Base-by-base conservation (phyloP, 2,329 filamentous ascomycete species). In the Endoconidiophora polonica region DNA sequence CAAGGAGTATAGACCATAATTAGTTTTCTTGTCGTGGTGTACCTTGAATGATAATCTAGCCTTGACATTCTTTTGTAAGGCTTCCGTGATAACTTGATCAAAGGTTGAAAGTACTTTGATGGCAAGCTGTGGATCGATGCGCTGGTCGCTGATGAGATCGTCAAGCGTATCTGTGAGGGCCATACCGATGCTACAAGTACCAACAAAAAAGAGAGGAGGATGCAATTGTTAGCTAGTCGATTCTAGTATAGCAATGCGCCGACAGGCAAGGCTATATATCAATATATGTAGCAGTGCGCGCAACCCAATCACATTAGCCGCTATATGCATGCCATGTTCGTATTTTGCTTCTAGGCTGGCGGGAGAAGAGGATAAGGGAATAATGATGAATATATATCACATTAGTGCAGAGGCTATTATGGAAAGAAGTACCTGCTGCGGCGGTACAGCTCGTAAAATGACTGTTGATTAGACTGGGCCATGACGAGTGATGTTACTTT, bases 61-160 rank as follows among this genome's bases (percentile, higher is more conserved):
- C 68, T 93, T 94, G 58, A 98, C 91, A 62, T 86, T 91, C 50
- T 94, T 88, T 54, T 86, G 83, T 37, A 98, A 71, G 18, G 90
- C 84, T 60, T 95, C 87, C 14, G 91, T 85, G 50, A 98, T 87
- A 42, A 85, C 82, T 59, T 87, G 83, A 67, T 98, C 91, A 65
- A 96, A 98, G 68, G 94, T 93, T 58, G 81, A 79, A 54, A 98
- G 77, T 56, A 98, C 93, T 74, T 94, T 94, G 86, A 98, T 96
- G 46, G 91, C 91, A 42, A 98, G 78, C 70, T 98, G 91, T 24
- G 91, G 91, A 68, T 96, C 90, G 68, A 98, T 96, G 57, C 86
- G 85, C 60, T 87, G 82, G 58, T 90, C 83, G 63, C 85, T 90
- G 67, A 98, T 96, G 58, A 98, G 74, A 61, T 94, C 86, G 68